Conservation (phyloP, 2,329 filamentous ascomycete genomes). For the Dactylellina haptotyla region DNA sequence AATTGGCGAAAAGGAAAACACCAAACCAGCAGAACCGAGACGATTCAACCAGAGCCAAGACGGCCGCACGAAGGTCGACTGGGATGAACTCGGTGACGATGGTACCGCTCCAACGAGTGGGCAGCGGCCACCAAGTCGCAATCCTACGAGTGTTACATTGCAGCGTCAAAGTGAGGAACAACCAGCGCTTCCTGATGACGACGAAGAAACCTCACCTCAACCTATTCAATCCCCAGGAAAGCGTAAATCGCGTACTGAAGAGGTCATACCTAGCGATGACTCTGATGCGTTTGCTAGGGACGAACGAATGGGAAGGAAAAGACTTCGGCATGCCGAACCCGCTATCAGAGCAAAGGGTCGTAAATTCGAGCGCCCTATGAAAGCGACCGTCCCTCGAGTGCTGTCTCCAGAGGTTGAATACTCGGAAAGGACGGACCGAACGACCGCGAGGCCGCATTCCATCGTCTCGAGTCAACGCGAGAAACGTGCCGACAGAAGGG, state of each 20-base stretch:
- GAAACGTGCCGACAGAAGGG: neutral
- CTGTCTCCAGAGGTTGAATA: no score
- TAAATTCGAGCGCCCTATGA: constrained; percentile 5
- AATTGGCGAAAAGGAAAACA: constrained; percentile 30
- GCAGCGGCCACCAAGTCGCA: neutral
- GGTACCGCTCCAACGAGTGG: neutral
- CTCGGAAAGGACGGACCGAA: neutral
- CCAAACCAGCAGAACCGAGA: neutral
- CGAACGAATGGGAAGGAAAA: neutral
- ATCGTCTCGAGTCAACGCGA: neutral
- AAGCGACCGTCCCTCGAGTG: constrained; percentile 4
- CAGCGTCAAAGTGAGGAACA: no score
- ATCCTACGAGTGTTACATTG: no score
- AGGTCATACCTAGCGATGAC: neutral
- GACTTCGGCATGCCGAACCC: neutral
- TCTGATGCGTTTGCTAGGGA: constrained; percentile 4
- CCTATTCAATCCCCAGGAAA: neutral
- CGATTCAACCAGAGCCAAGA: constrained; percentile 19
- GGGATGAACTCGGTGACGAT: neutral
- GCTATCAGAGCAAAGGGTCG: neutral
- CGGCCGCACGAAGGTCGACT: neutral
- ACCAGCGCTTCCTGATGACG: neutral
- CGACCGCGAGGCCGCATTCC: neutral
- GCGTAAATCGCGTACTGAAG: neutral
- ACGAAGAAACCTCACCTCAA: neutral